Evolutionary conservation across 1,284 basidiomycete species (phyloP), one percentile per base, ranked within the genome.

Genomic region (Pascua guehoae): DNA sequence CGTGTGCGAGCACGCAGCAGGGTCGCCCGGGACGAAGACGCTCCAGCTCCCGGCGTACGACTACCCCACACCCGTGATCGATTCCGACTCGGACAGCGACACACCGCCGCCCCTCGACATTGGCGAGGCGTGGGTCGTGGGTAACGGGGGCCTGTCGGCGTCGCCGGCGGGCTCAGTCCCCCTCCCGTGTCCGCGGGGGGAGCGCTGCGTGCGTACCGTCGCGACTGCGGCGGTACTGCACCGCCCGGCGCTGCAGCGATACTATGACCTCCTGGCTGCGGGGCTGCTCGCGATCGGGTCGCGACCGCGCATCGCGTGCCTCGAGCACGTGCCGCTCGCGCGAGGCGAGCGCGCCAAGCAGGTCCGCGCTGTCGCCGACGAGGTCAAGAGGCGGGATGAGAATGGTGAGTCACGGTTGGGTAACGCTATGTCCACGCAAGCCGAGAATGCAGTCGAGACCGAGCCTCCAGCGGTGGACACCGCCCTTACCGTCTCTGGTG

Each of bases 201-300:
- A 9, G 15, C 15, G n/a, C 7, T 54, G 53, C 37, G 46, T 42
- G 8, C 40, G 47, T 8, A 41, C 12, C 7, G 11, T 48, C 53
- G 53, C 53, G 8, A 36, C 36, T 2, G n/a, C 18, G 12, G 47
- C 41, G 8, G 41, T 43, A 7, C 46, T 40, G 12, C 17, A 16
- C 47, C 47, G 16, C 36, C 8, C 41, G 12, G 14, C 41, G 5
- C 36, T 54, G 14, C 53, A 49, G 47, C 14, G 53, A 1, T n/a
- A 43, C 24, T 54, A 48, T 39, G 53, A 54, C 47, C 37, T 46
- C 5, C 41, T 54, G 5, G 46, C 32, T 9, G 53, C 47, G 5
- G 32, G 40, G 16, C 17, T 54, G 40, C 41, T 49, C 37, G 32
- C 53, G 11, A 36, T 54, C 41, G 53, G 41, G 12, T n/a, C 41